phyloP scores from a whole-genome alignment of 116 monocot species.

The Cymodocea nodosa region DNA sequence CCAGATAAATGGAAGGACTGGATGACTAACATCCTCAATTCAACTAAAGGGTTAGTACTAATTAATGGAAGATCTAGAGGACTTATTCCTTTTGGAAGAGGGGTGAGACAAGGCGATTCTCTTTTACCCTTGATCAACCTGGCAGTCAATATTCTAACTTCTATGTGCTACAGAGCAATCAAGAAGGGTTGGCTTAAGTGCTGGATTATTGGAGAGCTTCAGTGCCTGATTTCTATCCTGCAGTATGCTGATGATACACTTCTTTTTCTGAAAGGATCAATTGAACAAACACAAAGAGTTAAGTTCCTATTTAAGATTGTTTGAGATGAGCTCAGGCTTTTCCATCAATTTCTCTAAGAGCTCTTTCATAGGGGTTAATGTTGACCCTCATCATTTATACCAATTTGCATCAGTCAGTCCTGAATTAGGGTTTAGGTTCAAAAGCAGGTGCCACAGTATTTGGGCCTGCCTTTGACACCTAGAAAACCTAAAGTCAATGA shows the following conservation, averaged over 20 bases:
- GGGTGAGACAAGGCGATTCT: not conserved
- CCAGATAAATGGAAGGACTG: not conserved
- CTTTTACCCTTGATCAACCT: not conserved
- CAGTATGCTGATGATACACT: not conserved
- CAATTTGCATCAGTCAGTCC: not conserved
- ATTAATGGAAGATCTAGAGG: not conserved
- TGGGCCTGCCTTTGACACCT: not conserved
- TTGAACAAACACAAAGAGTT: not conserved
- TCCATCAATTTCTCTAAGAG: not conserved
- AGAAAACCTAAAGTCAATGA: not conserved
- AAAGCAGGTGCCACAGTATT: not conserved
- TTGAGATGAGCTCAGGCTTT: not conserved
- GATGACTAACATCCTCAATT: not conserved
- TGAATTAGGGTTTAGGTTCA: not conserved
- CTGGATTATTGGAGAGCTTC: not conserved
- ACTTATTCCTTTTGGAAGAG: not conserved
- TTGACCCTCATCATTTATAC: too few relatives aligned
- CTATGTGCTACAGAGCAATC: not conserved
- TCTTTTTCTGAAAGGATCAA: not conserved
- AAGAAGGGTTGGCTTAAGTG: not conserved
- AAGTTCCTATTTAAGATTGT: not conserved
- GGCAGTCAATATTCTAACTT: not conserved
- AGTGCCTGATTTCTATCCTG: not conserved
- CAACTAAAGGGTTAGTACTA: not conserved
- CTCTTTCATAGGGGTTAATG: not conserved